phyloP scores from a whole-genome alignment of 2,329 filamentous ascomycete species.

The Fusarium brachygibbosum region DNA sequence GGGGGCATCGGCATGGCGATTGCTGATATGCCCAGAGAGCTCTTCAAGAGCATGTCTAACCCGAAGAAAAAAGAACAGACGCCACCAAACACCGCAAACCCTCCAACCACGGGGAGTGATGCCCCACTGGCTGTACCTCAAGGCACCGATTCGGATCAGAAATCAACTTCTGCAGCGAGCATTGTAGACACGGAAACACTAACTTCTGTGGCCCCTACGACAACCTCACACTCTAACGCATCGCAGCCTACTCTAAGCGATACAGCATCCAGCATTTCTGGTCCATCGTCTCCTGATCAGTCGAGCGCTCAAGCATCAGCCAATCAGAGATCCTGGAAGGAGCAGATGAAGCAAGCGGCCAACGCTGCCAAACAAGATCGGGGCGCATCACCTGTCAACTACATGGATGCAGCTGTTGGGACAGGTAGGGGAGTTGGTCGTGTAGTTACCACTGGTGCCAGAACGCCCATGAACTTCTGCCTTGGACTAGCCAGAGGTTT shows the following conservation, averaged over 20 bases:
- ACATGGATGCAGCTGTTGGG: conserved; percentile 70
- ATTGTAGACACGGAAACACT: conserved; percentile 19
- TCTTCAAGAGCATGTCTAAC: conserved; percentile 61
- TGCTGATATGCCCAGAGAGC: conserved; percentile 75
- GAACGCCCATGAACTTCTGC: conserved; percentile 87
- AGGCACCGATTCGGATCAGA: conserved; percentile 18
- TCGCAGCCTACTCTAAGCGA: conserved; percentile 45
- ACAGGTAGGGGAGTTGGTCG: conserved; percentile 76
- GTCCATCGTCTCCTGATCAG: conserved; percentile 22
- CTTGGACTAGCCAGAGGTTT: conserved; percentile 87
- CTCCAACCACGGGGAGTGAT: conserved; percentile 19
- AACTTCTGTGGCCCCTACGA: conserved; percentile 6
- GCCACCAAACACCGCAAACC: conserved; percentile 10
- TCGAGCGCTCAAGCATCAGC: conserved; percentile 28
- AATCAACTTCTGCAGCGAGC: conserved; percentile 17
- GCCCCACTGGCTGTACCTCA: conserved; percentile 10
- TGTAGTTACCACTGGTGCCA: conserved; percentile 81
- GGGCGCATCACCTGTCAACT: conserved; percentile 42
- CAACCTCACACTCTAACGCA: conserved; percentile 39
- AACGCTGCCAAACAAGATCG: conserved; percentile 22
- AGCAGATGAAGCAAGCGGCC: conserved; percentile 35
- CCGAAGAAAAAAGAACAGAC: conserved; percentile 34
- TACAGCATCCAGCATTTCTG: conserved; percentile 38
- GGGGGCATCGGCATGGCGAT: conserved; percentile 85
- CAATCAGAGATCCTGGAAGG: conserved; percentile 31